Evolutionary conservation across 2,329 filamentous ascomycete genomes (phyloP), one percentile per base, ranked within the genome.

Genomic region (Didymella segeticola): DNA sequence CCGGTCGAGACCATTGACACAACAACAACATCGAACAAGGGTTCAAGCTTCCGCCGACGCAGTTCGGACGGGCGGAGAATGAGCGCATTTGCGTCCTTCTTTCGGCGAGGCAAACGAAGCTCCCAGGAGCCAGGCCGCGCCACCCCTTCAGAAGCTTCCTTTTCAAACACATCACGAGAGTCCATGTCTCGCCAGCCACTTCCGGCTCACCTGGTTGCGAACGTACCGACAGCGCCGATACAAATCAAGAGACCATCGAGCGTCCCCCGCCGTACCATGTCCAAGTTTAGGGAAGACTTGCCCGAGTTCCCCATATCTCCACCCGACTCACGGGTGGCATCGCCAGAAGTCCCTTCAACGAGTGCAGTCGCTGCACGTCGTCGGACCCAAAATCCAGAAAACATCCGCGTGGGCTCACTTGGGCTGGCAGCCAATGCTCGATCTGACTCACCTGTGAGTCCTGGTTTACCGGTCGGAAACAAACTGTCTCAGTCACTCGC

Each of bases 221-320:
- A 75, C 71, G 53, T 72, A 68, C 68, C 33, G 62, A 46, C 72
- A 67, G 43, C 73, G n/a, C 67, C 70, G 4, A 64, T 71, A n/a
- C 62, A 66, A 43, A 73, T 78, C 27, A 79, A 80, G 52, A 75
- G 79, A 49, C 77, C 78, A 38, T 81, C 82, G 17, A 81, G 79
- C 31, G 79, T 87, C 5, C 89, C 91, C 5, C 89, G 89, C 66
- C 86, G 93, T 50, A 95, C 91, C 4, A 88, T 90, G 75, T 97
- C 93, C 30, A 93, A 91, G 50, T 98, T 98, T 78, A 85, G 90
- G 42, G 93, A 98, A 77, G 92, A 97, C 68, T 82, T 97, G 11
- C 93, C 92, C 4, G 93, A 97, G 69, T 83, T 91, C 45, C 89
- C 91, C 2, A 75, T 93, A 11, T 95, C 92, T n/a, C 91, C 91